Conservation (phyloP, 495 filamentous ascomycete species). For the Usnea hakonensis region DNA sequence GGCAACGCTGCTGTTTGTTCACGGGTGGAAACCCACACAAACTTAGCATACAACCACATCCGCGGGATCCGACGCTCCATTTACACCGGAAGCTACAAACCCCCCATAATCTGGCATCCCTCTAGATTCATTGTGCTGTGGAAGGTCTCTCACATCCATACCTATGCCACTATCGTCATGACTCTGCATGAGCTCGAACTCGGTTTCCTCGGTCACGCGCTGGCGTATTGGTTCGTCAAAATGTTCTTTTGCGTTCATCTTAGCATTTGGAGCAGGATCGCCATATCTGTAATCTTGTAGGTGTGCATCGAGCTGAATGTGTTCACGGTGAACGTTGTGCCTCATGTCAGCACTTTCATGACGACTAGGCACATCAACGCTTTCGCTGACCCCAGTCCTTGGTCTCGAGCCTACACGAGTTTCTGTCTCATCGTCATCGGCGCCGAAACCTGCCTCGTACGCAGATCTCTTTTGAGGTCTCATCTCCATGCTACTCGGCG, state of each 20-base stretch:
- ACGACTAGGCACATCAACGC: conserved; percentile 11
- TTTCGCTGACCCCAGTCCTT: conserved; percentile 17
- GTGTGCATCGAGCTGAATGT: conserved; percentile 32
- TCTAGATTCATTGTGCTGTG: conserved; percentile 13
- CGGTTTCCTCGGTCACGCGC: neutral
- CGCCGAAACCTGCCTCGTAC: conserved; percentile 13
- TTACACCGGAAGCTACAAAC: conserved; percentile 18
- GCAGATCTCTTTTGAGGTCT: conserved; percentile 27
- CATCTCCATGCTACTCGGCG: conserved; percentile 33
- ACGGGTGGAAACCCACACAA: neutral
- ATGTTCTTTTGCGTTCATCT: conserved; percentile 20
- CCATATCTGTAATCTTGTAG: conserved; percentile 13
- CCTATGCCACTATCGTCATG: conserved; percentile 68
- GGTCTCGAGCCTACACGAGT: conserved; percentile 27
- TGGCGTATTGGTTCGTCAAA: neutral
- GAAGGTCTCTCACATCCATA: conserved; percentile 32
- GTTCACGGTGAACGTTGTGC: conserved; percentile 22
- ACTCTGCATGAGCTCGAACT: conserved; percentile 21
- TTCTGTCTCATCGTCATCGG: conserved; percentile 23
- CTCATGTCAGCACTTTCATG: conserved; percentile 12
- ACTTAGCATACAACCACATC: conserved; percentile 27
- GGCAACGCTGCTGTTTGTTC: neutral
- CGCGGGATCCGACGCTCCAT: conserved; percentile 23
- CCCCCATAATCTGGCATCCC: conserved; percentile 21
- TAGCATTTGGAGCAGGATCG: neutral